Conservation (phyloP, 2,329 filamentous ascomycete genomes). For the Botrytis galanthina region DNA sequence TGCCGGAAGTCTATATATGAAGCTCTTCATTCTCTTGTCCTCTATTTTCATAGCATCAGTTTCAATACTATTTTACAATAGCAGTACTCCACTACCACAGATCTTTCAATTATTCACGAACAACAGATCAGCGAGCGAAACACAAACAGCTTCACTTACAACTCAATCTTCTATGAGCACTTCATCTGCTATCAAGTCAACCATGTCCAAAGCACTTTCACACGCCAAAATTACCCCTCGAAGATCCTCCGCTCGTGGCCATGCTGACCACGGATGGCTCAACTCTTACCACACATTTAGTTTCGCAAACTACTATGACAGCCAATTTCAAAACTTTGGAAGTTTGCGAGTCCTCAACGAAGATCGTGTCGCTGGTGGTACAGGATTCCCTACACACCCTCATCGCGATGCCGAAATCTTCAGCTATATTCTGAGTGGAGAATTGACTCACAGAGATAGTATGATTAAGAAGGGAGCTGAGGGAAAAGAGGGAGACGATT, state of each 20-base stretch:
- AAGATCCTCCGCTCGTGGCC: constrained; percentile 68
- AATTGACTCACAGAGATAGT: constrained; percentile 83
- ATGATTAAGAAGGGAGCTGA: constrained; percentile 72
- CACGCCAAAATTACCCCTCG: constrained; percentile 74
- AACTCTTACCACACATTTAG: constrained; percentile 58
- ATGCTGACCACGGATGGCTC: constrained; percentile 82
- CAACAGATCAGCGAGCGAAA: constrained; percentile 4
- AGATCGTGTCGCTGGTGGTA: constrained; percentile 71
- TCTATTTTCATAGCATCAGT: constrained; percentile 38
- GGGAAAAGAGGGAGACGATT: constrained; percentile 54
- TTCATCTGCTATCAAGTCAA: constrained; percentile 39
- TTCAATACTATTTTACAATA: constrained; percentile 33
- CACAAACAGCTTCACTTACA: constrained; percentile 15
- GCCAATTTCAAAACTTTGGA: constrained; percentile 60
- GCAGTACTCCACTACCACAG: constrained; percentile 31
- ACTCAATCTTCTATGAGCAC: constrained; percentile 30
- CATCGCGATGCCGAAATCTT: constrained; percentile 90
- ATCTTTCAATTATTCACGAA: constrained; percentile 28
- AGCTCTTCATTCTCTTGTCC: constrained; percentile 35
- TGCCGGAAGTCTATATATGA: constrained; percentile 36
- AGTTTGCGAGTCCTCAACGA: constrained; percentile 84
- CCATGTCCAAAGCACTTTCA: constrained; percentile 61
- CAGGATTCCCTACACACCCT: constrained; percentile 80
- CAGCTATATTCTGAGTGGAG: constrained; percentile 79
- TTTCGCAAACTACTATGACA: constrained; percentile 31